These are phyloP conservation scores for Helminthosporium solani DNA, from an alignment of 2,329 filamentous ascomycete genomes.

Conservation along the genomic window DNA sequence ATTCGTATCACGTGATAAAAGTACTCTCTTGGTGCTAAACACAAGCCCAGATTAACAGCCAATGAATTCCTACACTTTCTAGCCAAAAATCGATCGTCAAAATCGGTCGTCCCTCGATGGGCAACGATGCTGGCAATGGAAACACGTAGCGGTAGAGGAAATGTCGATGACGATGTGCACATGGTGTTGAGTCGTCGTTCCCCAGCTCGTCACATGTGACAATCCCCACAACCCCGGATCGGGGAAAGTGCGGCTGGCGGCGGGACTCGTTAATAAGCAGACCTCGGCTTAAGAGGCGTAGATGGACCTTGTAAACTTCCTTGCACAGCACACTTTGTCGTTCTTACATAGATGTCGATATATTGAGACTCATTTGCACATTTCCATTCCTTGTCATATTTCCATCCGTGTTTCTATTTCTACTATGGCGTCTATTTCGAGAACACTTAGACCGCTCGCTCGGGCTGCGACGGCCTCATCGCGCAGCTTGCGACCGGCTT, in stretches of 20 bases:
- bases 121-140: too few species aligned
- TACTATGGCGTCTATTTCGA: slow-evolving; percentile 35
- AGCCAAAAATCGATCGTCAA: too few species aligned
- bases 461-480: slow-evolving; percentile 31
- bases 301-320: not conserved
- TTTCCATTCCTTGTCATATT: too few species aligned
- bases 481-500: slow-evolving; percentile 28
- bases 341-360: slow-evolving; percentile 1
- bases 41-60: too few species aligned
- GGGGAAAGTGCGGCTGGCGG: slow-evolving; percentile 13
- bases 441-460: slow-evolving; percentile 32
- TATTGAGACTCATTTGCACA: not conserved
- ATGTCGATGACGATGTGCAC: not conserved
- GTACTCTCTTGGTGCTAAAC: too few species aligned
- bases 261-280: slow-evolving; percentile 9
- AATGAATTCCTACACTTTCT: too few species aligned
- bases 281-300: slow-evolving; percentile 14
- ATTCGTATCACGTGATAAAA: too few species aligned
- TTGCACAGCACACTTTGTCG: slow-evolving; percentile 2
- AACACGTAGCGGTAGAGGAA: too few species aligned
- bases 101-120: too few species aligned
- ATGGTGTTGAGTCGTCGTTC: not conserved
- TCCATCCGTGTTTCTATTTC: not conserved
- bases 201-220: slow-evolving; percentile 10
- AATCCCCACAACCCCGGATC: slow-evolving; percentile 6